phyloP scores from a whole-genome alignment of 345 rosid genomes.

The Iberis pinnata region DNA sequence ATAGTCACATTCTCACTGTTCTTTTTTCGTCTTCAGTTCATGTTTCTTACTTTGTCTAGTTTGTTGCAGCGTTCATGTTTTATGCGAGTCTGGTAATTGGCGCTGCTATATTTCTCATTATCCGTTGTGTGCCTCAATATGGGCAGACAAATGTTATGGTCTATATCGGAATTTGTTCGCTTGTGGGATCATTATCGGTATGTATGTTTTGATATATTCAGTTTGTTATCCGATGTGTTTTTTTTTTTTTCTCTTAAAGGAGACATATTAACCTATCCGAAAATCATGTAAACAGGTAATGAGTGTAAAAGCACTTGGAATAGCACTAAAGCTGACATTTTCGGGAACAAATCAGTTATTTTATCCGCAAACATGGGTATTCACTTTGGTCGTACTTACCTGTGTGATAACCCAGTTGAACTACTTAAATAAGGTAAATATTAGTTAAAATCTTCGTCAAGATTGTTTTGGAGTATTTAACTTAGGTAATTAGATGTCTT shows the following conservation, averaged over 20 bases:
- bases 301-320: conserved; percentile 78
- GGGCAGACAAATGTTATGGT: conserved; percentile 98
- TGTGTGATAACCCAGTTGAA: conserved; percentile 71
- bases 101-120: conserved; percentile 58
- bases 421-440: conserved; percentile 62
- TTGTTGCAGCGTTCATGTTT: conserved; percentile 73
- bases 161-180: conserved; percentile 87
- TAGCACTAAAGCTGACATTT: conserved; percentile 66
- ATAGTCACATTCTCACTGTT: background rate
- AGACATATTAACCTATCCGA: too few relatives aligned
- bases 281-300: conserved; percentile 44
- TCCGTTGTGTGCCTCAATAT: conserved; percentile 66
- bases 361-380: conserved; percentile 68
- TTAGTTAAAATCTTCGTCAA: background rate
- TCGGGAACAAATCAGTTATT: conserved; percentile 61
- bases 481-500: background rate
- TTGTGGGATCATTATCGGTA: conserved; percentile 96
- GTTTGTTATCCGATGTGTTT: background rate
- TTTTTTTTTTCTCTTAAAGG: too few relatives aligned
- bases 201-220: conserved; percentile 14
- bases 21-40: conserved; percentile 1
- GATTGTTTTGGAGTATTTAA: background rate
- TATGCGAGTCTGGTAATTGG: conserved; percentile 69
- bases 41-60: conserved; percentile 17
- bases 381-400: conserved; percentile 48